phyloP scores from a whole-genome alignment of 345 rosid species.

The Barbarea vulgaris region DNA sequence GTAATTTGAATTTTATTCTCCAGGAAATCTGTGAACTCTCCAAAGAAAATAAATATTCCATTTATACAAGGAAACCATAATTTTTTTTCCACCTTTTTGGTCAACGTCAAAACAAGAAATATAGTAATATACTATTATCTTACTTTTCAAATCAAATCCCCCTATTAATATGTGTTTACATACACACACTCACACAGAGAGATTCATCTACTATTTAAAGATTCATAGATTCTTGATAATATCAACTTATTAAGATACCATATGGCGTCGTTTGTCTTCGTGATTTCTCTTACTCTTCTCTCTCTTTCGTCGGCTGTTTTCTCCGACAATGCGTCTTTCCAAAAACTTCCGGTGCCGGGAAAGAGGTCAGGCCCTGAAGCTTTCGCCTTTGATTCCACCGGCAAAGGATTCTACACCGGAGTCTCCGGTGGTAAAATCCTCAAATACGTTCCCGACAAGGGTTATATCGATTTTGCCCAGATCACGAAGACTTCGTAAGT shows the following conservation, averaged over 20 bases:
- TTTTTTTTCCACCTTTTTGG: background rate
- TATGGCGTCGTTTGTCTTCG: conserved; percentile 25
- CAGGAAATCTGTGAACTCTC: conserved; percentile 8
- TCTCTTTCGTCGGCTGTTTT: conserved; percentile 26
- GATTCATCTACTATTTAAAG: background rate
- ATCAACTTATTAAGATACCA: background rate
- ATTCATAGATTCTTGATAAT: background rate
- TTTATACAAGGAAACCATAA: background rate
- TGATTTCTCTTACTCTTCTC: conserved; percentile 17
- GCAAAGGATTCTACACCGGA: conserved; percentile 48
- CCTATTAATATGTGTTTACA: conserved; percentile 6
- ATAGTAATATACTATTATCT: conserved; percentile 7
- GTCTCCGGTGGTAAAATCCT: conserved; percentile 49
- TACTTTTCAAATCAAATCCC: no score
- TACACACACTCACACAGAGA: background rate
- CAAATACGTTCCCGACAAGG: conserved; percentile 29
- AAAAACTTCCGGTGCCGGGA: conserved; percentile 31
- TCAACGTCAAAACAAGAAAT: conserved; percentile 1
- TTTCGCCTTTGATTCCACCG: conserved; percentile 38
- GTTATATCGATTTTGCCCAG: conserved; percentile 32
- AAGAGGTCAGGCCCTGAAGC: conserved; percentile 40
- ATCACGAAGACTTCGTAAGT: conserved; percentile 33
- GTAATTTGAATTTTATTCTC: background rate
- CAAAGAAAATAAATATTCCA: background rate
- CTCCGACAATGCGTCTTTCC: background rate